Base-by-base conservation (phyloP, 768 basidiomycete genomes). In the Collybiopsis luxurians region DNA sequence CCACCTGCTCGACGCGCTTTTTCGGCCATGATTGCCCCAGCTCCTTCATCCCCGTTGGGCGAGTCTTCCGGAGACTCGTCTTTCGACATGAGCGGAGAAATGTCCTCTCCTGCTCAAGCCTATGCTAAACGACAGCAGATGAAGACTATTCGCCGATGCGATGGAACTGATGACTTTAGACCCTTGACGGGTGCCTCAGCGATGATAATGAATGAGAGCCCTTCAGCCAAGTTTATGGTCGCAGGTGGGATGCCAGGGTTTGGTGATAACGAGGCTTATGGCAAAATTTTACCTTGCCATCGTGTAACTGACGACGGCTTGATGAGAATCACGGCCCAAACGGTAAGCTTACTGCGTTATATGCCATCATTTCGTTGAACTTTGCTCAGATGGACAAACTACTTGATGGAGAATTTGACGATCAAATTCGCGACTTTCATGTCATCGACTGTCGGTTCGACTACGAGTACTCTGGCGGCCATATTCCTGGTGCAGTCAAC, bases 391-490 rank as follows among this genome's bases (percentile, higher is more conserved):
- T 99, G 67, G 82, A 94, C 61, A 74, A 78, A 13, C 76, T 98
- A 13, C 71, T 98, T 30, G 83, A 86, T 47, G 95, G 96, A 23
- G 77, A 73, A 61, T 98, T 84, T 71, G 72, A 82, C 50, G 67
- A 79, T 19, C 73, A 80, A 59, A 84, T 96, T 56, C 76, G 79
- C 38, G 77, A 83, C 45, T 97, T 79, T 69, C 81, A 89, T 63
- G 73, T 99, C 56, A 88, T 99, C 63, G 97, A 99, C 73, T 98
- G 97, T 71, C 90, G 97, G 42, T 99, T 98, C 71, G 93, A 94
- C 60, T 99, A 97, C 66, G 97, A 99, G 73, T 98, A 87, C 70
- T 78, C 80, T 48, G 97, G 97, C 9, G 97, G 97, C 0, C 97
- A 98, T 74, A 84, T 98, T 61, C 83, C 83, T 10, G 90, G 94